Evolutionary conservation across 768 basidiomycete species (phyloP).

Genomic region (Panus rudis): DNA sequence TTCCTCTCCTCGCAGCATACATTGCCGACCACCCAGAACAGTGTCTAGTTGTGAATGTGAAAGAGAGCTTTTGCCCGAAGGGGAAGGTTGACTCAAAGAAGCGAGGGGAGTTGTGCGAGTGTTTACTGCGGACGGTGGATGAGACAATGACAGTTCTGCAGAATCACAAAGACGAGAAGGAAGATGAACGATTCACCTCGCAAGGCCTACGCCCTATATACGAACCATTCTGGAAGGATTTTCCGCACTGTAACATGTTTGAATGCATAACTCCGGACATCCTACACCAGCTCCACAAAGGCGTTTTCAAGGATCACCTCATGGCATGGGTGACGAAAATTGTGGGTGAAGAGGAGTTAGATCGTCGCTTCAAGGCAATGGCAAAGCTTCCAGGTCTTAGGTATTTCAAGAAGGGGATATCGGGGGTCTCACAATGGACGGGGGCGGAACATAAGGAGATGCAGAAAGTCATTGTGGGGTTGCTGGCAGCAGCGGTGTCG

Average conservation of each 20-base stretch:
- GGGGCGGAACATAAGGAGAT: constrained; percentile 31
- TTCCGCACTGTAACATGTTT: constrained; percentile 3
- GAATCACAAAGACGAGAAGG: background rate
- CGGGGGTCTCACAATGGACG: constrained; percentile 32
- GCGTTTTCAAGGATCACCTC: constrained; percentile 6
- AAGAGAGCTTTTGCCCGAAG: constrained; percentile 15
- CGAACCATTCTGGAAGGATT: constrained; percentile 3
- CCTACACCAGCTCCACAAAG: constrained; percentile 6
- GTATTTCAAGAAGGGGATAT: constrained; percentile 37
- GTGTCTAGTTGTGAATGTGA: constrained; percentile 13
- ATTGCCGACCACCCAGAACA: constrained; percentile 22
- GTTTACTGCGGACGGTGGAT: constrained; percentile 1
- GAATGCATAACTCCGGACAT: background rate
- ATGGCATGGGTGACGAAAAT: background rate
- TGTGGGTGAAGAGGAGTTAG: constrained; percentile 27
- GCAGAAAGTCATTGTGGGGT: constrained; percentile 13
- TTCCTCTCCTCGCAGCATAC: constrained; percentile 18
- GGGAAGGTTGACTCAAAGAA: constrained; percentile 1
- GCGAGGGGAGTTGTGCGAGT: constrained; percentile 9
- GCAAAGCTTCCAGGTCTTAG: constrained; percentile 25
- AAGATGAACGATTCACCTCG: background rate
- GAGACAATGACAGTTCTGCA: background rate
- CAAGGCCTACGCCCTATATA: constrained; percentile 1
- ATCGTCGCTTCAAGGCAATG: constrained; percentile 25
- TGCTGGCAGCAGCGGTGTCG: constrained; percentile 8